These are phyloP conservation scores for Amphibolis antarctica DNA, from an alignment of 106 monocot species.

Conservation along the genomic window DNA sequence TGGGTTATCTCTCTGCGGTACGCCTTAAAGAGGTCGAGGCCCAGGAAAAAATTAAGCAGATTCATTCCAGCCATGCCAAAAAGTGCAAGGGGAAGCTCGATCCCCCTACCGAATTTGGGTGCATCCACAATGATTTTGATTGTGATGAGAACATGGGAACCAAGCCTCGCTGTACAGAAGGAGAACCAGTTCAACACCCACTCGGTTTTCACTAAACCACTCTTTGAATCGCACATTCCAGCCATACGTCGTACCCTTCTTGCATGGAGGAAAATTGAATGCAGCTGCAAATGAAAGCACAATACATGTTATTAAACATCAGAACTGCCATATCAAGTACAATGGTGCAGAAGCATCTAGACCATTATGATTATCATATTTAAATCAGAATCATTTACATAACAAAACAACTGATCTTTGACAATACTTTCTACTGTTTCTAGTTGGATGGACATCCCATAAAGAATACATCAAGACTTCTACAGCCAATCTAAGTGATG, in stretches of 20 bases:
- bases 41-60: conserved; percentile 67
- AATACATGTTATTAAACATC: not conserved
- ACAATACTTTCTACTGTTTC: too few species aligned
- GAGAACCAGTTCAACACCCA: conserved; percentile 72
- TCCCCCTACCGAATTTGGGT: conserved; percentile 54
- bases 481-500: too few species aligned
- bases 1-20: conserved; percentile 47
- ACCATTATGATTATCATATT: too few species aligned
- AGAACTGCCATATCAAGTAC: too few species aligned
- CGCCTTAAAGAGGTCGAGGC: conserved; percentile 67
- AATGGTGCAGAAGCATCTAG: too few species aligned
- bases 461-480: too few species aligned
- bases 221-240: conserved; percentile 38
- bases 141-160: conserved; percentile 70
- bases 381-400: too few species aligned
- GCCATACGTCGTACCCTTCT: conserved; percentile 84
- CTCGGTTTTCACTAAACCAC: conserved; percentile 39
- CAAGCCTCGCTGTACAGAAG: conserved; percentile 48
- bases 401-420: too few species aligned
- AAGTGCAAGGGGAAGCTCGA: conserved; percentile 84
- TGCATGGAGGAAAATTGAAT: conserved; percentile 75
- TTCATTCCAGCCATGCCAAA: conserved; percentile 93
- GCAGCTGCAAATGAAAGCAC: conserved; percentile 35
- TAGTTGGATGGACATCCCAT: too few species aligned
- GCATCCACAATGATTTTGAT: conserved; percentile 74